Evolutionary conservation across 441 rosid species (phyloP), one percentile per base, ranked within the genome.

Genomic region (Gossypium lobatum): DNA sequence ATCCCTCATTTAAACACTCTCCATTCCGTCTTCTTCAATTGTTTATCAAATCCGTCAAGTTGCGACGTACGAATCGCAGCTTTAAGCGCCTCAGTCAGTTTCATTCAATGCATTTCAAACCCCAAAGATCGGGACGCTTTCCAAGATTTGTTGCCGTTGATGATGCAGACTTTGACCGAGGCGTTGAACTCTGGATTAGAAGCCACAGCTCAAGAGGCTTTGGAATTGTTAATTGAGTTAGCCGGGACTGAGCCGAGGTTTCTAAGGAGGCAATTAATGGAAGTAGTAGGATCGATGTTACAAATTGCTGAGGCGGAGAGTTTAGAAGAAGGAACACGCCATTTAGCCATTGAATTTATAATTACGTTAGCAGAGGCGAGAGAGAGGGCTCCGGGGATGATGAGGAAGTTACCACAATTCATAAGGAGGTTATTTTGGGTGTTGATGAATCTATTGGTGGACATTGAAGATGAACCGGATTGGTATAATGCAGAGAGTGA

Each of bases 221-320:
- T 85, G 37, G 88, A 85, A 75, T 72, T 85, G 69, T 72, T 83
- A 45, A 81, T 85, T 21, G 88, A 85, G 48, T 60, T 85, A 75
- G 88, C 86, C 9, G 88, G 85, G 6, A 72, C 83, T 0, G 88
- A 85, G 73, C 88, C 88, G 0, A 74, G 85, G 55, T 85, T 85
- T 72, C 61, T 85, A 8, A 79, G 86, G 75, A 81, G 78, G 73
- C 86, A 81, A 73, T 17, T 85, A 76, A 77, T 73, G 11, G 88
- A 83, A n/a, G 79, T 85, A 16, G 88, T 85, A 39, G 86, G 85
- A 63, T 80, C 88, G 0, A 85, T 85, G 86, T 78, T 85, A 28
- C 86, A 85, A 75, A 80, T 85, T 65, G 82, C 88, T 0, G 86
- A 85, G 78, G 88, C 86, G 0, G 85, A 85, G 58, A 65, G 77